These are phyloP conservation scores for Naganishia albida DNA, from an alignment of 1,284 basidiomycete species.

Conservation along the genomic window DNA sequence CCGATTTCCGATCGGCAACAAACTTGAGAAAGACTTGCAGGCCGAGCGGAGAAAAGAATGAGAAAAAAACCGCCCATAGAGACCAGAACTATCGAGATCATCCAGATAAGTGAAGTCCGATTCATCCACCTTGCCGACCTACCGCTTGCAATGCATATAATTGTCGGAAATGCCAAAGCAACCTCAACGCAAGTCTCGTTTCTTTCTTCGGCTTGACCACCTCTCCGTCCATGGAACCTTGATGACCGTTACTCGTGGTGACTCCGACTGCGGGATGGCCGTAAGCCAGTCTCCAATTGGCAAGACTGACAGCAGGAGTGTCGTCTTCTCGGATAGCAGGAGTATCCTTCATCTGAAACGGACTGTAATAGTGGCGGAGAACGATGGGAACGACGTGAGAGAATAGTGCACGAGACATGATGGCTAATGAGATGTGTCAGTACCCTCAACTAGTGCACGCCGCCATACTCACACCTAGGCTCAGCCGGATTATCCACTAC, in stretches of 20 bases:
- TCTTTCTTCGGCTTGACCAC: slow-evolving; percentile 32
- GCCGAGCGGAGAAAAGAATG: slow-evolving; percentile 57
- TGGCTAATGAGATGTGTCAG: slow-evolving; percentile 35
- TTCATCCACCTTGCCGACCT: neutral
- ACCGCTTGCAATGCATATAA: slow-evolving; percentile 37
- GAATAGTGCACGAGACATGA: slow-evolving; percentile 52
- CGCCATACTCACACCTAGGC: slow-evolving; percentile 41
- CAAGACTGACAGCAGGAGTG: slow-evolving; percentile 54
- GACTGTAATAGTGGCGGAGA: slow-evolving; percentile 53
- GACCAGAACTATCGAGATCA: slow-evolving; percentile 53
- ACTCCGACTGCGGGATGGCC: slow-evolving; percentile 1
- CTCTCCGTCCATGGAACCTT: slow-evolving; percentile 35
- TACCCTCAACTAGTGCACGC: neutral
- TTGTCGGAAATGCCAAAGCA: slow-evolving; percentile 51
- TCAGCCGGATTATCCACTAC: slow-evolving; percentile 46
- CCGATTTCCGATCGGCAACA: slow-evolving; percentile 46
- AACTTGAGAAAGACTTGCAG: slow-evolving; percentile 57
- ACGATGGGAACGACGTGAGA: slow-evolving; percentile 54
- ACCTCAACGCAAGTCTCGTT: slow-evolving; percentile 49
- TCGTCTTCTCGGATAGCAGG: slow-evolving; percentile 59
- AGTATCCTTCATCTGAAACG: slow-evolving; percentile 55
- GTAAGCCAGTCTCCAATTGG: slow-evolving; percentile 50
- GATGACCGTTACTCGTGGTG: slow-evolving; percentile 38
- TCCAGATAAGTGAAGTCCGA: slow-evolving; percentile 9
- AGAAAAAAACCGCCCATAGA: slow-evolving; percentile 53